phyloP scores from a whole-genome alignment of 139 green algal genomes.

The Eudorina sp. region DNA sequence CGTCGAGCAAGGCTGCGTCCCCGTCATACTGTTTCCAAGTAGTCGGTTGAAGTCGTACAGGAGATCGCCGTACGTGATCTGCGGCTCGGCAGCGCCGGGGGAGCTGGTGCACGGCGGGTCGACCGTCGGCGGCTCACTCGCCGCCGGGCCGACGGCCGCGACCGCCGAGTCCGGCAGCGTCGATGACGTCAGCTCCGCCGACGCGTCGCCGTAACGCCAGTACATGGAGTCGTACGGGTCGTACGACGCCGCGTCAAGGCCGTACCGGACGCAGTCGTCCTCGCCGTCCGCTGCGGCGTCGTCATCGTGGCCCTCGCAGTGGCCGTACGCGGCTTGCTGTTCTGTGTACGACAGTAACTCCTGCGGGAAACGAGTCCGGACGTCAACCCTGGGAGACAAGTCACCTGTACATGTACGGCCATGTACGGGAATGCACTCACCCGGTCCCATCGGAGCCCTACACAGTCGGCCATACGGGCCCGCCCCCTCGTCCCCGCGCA shows the following conservation, averaged over 20 bases:
- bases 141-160: background rate
- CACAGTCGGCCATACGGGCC: no score
- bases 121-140: background rate
- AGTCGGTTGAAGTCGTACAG: no score
- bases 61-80: background rate
- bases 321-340: background rate
- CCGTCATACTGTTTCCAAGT: no score
- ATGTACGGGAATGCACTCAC: no score
- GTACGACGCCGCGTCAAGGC: background rate
- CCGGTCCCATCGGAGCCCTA: no score
- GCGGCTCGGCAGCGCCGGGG: background rate
- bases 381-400: no score
- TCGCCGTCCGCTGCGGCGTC: background rate
- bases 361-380: no score
- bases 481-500: no score
- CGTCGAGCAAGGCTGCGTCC: no score
- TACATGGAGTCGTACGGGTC: background rate
- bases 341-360: slow-evolving; percentile 47
- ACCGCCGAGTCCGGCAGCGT: no score
- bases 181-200: no score
- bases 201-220: background rate
- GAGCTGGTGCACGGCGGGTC: background rate
- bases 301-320: background rate
- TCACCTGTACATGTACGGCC: no score
- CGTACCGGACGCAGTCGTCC: background rate